These are phyloP conservation scores for Aspergillus nomiae DNA, from an alignment of 2,329 filamentous ascomycete genomes.

Conservation along the genomic window DNA sequence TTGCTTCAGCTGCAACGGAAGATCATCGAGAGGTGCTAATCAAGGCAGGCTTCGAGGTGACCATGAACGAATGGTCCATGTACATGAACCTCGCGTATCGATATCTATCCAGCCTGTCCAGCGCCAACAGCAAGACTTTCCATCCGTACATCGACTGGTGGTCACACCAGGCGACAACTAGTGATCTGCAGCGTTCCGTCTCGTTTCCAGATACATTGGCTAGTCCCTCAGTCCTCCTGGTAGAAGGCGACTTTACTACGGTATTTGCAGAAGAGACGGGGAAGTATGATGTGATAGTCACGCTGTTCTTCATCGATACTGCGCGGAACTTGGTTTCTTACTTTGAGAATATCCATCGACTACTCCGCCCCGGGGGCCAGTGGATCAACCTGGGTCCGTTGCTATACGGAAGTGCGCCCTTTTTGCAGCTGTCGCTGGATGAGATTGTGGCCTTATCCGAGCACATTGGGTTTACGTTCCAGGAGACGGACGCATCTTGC, in stretches of 20 bases:
- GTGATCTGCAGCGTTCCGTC: conserved; percentile 51
- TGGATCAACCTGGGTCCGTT: conserved; percentile 62
- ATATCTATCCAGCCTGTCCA: conserved; percentile 45
- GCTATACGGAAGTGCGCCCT: conserved; percentile 57
- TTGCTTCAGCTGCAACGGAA: not conserved
- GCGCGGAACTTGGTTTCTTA: conserved; percentile 59
- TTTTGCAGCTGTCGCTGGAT: conserved; percentile 57
- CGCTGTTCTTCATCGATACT: conserved; percentile 64
- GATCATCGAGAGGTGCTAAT: not conserved
- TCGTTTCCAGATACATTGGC: conserved; percentile 48
- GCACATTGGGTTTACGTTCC: conserved; percentile 55
- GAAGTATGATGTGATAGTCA: conserved; percentile 54
- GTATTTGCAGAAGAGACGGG: conserved; percentile 28
- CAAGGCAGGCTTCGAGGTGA: conserved; percentile 52
- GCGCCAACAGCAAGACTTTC: conserved; percentile 27
- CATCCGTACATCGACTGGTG: conserved; percentile 60
- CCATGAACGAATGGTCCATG: conserved; percentile 60
- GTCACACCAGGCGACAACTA: conserved; percentile 56
- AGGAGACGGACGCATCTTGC: conserved; percentile 45
- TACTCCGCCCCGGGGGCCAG: conserved; percentile 51
- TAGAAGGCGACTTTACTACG: conserved; percentile 61
- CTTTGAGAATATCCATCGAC: conserved; percentile 54
- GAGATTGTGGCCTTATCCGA: conserved; percentile 55
- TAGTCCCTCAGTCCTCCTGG: conserved; percentile 38
- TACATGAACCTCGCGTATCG: conserved; percentile 60